Evolutionary conservation across 805 yeast species (phyloP), one percentile per base, ranked within the genome.

Genomic region (Candida saitoana): DNA sequence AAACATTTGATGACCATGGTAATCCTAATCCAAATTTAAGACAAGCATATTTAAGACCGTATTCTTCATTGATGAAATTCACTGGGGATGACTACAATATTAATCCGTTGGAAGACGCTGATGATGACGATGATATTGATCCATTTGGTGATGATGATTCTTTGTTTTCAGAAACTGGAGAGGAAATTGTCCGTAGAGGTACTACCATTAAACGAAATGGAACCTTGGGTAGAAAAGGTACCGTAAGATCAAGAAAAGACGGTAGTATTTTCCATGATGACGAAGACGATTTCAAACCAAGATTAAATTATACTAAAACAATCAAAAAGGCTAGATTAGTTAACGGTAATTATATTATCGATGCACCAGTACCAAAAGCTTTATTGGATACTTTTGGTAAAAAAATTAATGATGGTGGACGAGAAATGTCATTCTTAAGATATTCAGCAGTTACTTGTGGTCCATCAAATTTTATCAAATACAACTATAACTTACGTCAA

Each of bases 391-490:
- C 60, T 5, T 69, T 61, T 45, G 69, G 70, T 3, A 54, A 50
- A 41, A 56, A 59, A 42, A 56, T 62, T 45, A 51, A 57, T 8
- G 67, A 63, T 33, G 50, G 60, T 14, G 67, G 69, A 59, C 65
- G 71, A 58, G 90, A 59, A 85, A 91, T 68, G 84, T 84, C 72
- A 25, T 87, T 83, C 54, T 83, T 91, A 91, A 76, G 98, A 60
- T 91, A 90, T 63, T 87, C 93, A 43, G 97, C 96, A 0, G 89
- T 87, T 16, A 91, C 98, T 1, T 84, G 96, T 60, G 95, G 91
- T 48, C 98, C 98, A 0, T 71, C 78, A 8, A 79, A 82, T 42
- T 87, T 86, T 56, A 66, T 62, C 15, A 50, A 52, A 7, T 75
- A 75, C 48, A 77, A 80, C 51, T 93, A 87, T 67, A 81, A 84